phyloP scores from a whole-genome alignment of 83 land plant genomes.

The Diphasiastrum complanatum region DNA sequence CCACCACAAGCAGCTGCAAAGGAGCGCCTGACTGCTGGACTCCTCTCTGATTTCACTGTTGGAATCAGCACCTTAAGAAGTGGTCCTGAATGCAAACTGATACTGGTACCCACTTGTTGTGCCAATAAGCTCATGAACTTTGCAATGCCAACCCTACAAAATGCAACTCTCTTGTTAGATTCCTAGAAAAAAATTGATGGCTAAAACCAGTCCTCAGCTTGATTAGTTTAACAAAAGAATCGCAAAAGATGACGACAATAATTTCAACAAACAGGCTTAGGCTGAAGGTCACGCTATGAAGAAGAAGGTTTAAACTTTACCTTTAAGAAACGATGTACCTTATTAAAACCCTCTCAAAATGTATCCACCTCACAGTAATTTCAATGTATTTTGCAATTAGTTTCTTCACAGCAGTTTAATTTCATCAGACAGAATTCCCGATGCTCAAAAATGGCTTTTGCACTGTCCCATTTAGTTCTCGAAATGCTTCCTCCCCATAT shows the following conservation, averaged over 20 bases:
- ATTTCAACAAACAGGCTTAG: neutral
- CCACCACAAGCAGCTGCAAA: constrained; percentile 84
- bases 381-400: too few species aligned
- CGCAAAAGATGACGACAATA: neutral
- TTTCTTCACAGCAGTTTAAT: too few species aligned
- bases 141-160: constrained; percentile 87
- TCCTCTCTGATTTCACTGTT: constrained; percentile 67
- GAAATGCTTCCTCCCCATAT: too few species aligned
- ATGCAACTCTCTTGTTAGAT: neutral
- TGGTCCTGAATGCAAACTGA: constrained; percentile 52
- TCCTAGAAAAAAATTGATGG: too few species aligned
- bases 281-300: neutral
- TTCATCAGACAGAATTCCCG: too few species aligned
- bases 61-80: constrained; percentile 63
- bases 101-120: constrained; percentile 53
- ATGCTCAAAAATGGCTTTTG: too few species aligned
- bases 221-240: too few species aligned
- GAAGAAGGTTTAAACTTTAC: neutral
- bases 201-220: too few species aligned
- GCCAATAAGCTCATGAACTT: constrained; percentile 64
- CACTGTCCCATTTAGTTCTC: too few species aligned
- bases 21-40: constrained; percentile 66
- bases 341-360: too few species aligned
- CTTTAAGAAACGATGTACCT: too few species aligned
- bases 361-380: too few species aligned